Percentiles rank a stretch among this genome's conserved stretches.
Conservation (phyloP, 441 rosid species). For the Raphanus hybrid region DNA sequence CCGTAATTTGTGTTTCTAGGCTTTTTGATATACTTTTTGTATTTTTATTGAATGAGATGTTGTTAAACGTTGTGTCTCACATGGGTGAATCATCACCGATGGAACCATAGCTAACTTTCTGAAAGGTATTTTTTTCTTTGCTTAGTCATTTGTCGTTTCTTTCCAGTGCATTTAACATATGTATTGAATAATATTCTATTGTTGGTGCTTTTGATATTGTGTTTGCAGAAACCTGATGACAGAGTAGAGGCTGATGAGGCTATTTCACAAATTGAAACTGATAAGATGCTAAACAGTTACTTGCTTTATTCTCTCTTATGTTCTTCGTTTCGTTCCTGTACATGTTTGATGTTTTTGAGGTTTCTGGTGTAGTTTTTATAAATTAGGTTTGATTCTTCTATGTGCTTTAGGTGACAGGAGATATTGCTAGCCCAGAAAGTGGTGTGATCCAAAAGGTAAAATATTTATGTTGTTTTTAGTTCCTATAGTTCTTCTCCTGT, state of each 20-base stretch:
- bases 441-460: slow-evolving; percentile 62
- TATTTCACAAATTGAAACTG: slow-evolving; percentile 96
- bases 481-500: slow-evolving; percentile 15
- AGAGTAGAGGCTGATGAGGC: slow-evolving; percentile 87
- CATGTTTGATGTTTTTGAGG: not conserved
- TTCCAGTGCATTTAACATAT: not conserved
- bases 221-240: slow-evolving; percentile 82
- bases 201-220: slow-evolving; percentile 19
- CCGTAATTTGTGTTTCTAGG: slow-evolving; percentile 9
- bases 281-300: slow-evolving; percentile 59
- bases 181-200: slow-evolving; percentile 19
- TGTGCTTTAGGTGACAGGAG: slow-evolving; percentile 80
- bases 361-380: slow-evolving; percentile 13
- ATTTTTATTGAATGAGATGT: slow-evolving; percentile 61
- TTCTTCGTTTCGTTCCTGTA: too few species aligned
- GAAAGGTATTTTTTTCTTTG: slow-evolving; percentile 61
- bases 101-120: slow-evolving; percentile 86
- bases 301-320: not conserved
- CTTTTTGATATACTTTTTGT: slow-evolving; percentile 28
- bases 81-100: slow-evolving; percentile 98
- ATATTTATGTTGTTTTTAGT: slow-evolving; percentile 1
- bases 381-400: slow-evolving; percentile 21
- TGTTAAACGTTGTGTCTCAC: slow-evolving; percentile 82
- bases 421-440: slow-evolving; percentile 71
- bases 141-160: slow-evolving; percentile 14